Evolutionary conservation across 495 filamentous ascomycete genomes (phyloP).

Genomic region (Aspergillus affinis): DNA sequence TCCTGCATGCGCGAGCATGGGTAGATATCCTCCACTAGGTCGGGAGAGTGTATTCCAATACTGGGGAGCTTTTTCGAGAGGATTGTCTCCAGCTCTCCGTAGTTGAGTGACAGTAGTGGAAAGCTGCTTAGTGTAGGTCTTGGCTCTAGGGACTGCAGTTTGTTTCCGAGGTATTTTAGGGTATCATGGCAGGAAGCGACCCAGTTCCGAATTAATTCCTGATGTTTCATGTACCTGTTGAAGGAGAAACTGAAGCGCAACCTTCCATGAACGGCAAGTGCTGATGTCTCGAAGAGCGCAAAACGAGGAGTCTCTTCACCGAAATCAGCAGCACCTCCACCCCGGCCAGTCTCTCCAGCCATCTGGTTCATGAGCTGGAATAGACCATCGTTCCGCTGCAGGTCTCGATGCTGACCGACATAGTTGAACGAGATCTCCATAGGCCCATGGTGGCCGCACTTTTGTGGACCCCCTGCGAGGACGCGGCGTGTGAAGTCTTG

Average conservation of each 20-base stretch:
- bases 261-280: slow-evolving; percentile 57
- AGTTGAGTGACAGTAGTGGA: slow-evolving; percentile 61
- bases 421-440: slow-evolving; percentile 75
- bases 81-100: slow-evolving; percentile 54
- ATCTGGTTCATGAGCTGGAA: slow-evolving; percentile 57
- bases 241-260: slow-evolving; percentile 65
- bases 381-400: slow-evolving; percentile 60
- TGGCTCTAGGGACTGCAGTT: slow-evolving; percentile 47
- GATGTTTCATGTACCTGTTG: slow-evolving; percentile 59
- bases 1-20: slow-evolving; percentile 69
- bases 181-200: slow-evolving; percentile 56
- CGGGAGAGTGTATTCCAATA: slow-evolving; percentile 44
- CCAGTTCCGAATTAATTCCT: slow-evolving; percentile 57
- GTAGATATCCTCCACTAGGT: slow-evolving; percentile 60
- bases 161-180: slow-evolving; percentile 49
- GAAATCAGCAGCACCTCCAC: slow-evolving; percentile 58
- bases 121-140: slow-evolving; percentile 61
- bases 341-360: slow-evolving; percentile 45
- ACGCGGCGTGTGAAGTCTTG: slow-evolving; percentile 52
- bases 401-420: slow-evolving; percentile 60
- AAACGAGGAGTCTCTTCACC: slow-evolving; percentile 56
- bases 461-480: slow-evolving; percentile 37
- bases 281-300: slow-evolving; percentile 64
- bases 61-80: slow-evolving; percentile 41
- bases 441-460: slow-evolving; percentile 51